These are phyloP conservation scores for Fagopyrum esculentum DNA, from an alignment of 148 eudicot genomes.

Conservation along the genomic window DNA sequence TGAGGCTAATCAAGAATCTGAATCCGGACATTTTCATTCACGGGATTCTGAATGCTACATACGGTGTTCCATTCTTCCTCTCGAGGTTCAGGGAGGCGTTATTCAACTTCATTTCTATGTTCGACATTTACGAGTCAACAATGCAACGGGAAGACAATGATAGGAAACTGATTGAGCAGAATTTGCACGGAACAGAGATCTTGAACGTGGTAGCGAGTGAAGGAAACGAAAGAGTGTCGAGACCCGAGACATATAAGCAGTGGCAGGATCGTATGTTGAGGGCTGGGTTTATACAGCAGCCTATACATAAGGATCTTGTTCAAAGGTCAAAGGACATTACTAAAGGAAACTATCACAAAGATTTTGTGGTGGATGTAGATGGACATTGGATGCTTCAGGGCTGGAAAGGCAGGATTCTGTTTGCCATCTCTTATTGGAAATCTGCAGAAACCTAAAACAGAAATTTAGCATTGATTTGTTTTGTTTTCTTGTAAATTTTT, in stretches of 20 bases:
- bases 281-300: conserved; percentile 37
- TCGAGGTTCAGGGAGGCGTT: conserved; percentile 38
- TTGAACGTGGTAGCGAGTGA: conserved; percentile 52
- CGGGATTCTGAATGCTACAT: conserved; percentile 26
- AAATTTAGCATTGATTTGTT: not conserved
- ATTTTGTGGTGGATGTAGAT: conserved; percentile 50
- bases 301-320: conserved; percentile 30
- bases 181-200: conserved; percentile 31
- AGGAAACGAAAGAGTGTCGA: conserved; percentile 37
- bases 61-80: conserved; percentile 28
- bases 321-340: conserved; percentile 27
- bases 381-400: conserved; percentile 51
- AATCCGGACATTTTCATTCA: conserved; percentile 34
- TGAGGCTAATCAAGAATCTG: conserved; percentile 30
- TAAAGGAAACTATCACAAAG: conserved; percentile 37
- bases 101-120: conserved; percentile 26
- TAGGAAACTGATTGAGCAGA: conserved; percentile 34
- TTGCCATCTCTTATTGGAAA: conserved; percentile 44
- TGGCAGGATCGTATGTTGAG: conserved; percentile 41
- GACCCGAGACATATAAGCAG: conserved; percentile 55
- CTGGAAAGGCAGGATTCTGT: conserved; percentile 50
- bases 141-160: conserved; percentile 27
- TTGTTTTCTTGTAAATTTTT: not conserved
- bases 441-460: conserved; percentile 10
- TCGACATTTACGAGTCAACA: conserved; percentile 33